These are phyloP conservation scores for Metschnikowia reukaufii DNA, from an alignment of 805 yeast genomes.

Conservation along the genomic window DNA sequence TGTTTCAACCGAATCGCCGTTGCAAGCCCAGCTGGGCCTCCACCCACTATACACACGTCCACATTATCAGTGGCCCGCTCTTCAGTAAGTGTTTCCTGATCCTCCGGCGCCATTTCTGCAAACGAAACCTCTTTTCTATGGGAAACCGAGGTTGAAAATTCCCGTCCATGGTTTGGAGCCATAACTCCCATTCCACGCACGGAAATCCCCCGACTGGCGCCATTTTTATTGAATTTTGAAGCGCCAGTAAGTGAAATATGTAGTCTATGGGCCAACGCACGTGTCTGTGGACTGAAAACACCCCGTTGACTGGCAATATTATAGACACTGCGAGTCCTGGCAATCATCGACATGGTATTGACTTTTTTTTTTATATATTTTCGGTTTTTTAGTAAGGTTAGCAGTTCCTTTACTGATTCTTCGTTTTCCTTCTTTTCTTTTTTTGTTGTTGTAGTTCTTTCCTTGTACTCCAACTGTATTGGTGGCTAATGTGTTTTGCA, in stretches of 20 bases:
- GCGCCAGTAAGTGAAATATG: background rate
- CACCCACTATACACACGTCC: slow-evolving; percentile 95
- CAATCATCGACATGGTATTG: background rate
- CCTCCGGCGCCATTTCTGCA: slow-evolving; percentile 34
- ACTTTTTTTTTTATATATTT: background rate
- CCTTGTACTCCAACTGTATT: no score
- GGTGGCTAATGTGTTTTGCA: no score
- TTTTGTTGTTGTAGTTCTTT: no score
- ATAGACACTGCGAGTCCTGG: slow-evolving; percentile 3
- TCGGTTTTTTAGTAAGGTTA: no score
- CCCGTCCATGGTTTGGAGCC: no score
- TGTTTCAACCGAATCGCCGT: slow-evolving; percentile 90
- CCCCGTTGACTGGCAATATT: background rate
- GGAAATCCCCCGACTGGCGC: no score
- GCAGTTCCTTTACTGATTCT: background rate
- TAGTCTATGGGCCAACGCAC: slow-evolving; percentile 1
- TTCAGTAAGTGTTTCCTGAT: slow-evolving; percentile 48
- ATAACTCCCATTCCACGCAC: no score
- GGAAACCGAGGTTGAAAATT: slow-evolving; percentile 2
- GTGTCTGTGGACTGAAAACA: background rate
- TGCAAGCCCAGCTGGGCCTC: slow-evolving; percentile 96
- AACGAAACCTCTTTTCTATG: slow-evolving; percentile 10
- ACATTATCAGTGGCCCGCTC: slow-evolving; percentile 83
- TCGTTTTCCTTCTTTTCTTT: background rate
- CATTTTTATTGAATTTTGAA: no score